These are phyloP conservation scores for Russula foetens DNA, from an alignment of 768 basidiomycete species.

Conservation along the genomic window DNA sequence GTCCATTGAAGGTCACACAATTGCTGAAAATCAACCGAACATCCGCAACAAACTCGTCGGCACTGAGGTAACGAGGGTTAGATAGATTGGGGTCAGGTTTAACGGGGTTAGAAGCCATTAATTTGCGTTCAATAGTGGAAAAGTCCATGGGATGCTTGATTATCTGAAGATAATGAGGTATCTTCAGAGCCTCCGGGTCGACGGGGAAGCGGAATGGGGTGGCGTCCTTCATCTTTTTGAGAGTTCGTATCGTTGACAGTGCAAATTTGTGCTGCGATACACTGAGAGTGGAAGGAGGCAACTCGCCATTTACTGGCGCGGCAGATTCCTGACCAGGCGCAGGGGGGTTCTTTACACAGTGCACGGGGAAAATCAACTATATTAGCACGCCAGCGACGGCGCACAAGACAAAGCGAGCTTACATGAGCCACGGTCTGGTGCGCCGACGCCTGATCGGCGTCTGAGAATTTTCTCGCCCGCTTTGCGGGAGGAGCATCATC, in stretches of 20 bases:
- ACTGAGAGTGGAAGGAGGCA: slow-evolving; percentile 45
- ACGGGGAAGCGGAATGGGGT: slow-evolving; percentile 80
- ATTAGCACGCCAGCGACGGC: slow-evolving; percentile 51
- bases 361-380: slow-evolving; percentile 32
- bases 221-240: slow-evolving; percentile 86
- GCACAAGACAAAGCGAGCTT: slow-evolving; percentile 42
- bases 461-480: slow-evolving; percentile 67
- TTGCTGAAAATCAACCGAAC: slow-evolving; percentile 86
- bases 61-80: slow-evolving; percentile 69
- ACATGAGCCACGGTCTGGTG: slow-evolving; percentile 67
- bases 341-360: slow-evolving; percentile 15
- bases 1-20: slow-evolving; percentile 87
- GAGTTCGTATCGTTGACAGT: slow-evolving; percentile 60
- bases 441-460: slow-evolving; percentile 63
- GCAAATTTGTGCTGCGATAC: slow-evolving; percentile 73
- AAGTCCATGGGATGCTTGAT: slow-evolving; percentile 94
- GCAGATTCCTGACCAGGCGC: slow-evolving; percentile 11
- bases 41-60: slow-evolving; percentile 78
- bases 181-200: slow-evolving; percentile 72
- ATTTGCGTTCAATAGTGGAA: slow-evolving; percentile 83
- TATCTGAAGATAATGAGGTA: slow-evolving; percentile 83
- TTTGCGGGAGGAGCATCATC: slow-evolving; percentile 73
- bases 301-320: slow-evolving; percentile 18
- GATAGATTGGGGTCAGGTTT: slow-evolving; percentile 64
- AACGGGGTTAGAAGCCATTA: slow-evolving; percentile 65